phyloP scores from a whole-genome alignment of 352 stramenopile species.

The Pythium sukuiense region DNA sequence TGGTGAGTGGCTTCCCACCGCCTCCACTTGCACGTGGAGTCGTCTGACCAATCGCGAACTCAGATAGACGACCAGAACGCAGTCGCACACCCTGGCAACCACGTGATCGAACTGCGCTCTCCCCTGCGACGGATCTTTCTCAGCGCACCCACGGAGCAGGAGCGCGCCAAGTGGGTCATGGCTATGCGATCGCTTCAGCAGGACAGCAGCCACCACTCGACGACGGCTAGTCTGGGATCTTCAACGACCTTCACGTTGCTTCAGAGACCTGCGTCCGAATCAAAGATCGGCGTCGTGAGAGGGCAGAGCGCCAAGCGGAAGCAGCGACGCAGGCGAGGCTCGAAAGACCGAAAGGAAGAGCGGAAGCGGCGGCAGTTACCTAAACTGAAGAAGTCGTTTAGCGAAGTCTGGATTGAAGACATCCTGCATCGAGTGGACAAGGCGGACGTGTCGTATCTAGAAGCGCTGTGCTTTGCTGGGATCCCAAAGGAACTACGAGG shows the following conservation, averaged over 20 bases:
- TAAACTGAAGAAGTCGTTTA: slow-evolving; percentile 76
- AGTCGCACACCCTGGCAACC: slow-evolving; percentile 71
- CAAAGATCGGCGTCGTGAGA: slow-evolving; percentile 30
- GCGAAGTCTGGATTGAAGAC: slow-evolving; percentile 72
- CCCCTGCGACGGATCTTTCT: slow-evolving; percentile 53
- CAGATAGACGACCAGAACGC: slow-evolving; percentile 84
- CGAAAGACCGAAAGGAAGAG: slow-evolving; percentile 66
- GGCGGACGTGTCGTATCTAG: slow-evolving; percentile 33
- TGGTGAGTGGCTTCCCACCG: slow-evolving; percentile 39
- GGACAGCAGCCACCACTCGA: slow-evolving; percentile 26
- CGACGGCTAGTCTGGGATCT: slow-evolving; percentile 19
- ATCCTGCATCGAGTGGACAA: slow-evolving; percentile 38
- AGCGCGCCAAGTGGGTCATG: slow-evolving; percentile 62
- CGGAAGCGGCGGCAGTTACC: slow-evolving; percentile 56
- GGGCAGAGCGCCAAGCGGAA: slow-evolving; percentile 27
- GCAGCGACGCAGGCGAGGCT: slow-evolving; percentile 41
- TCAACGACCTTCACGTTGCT: slow-evolving; percentile 27
- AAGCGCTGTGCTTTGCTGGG: slow-evolving; percentile 75
- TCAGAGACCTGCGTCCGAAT: slow-evolving; percentile 43
- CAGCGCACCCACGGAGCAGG: slow-evolving; percentile 76
- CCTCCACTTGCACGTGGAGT: too few relatives aligned
- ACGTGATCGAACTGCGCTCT: slow-evolving; percentile 72
- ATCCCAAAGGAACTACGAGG: slow-evolving; percentile 84
- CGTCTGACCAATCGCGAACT: not conserved
- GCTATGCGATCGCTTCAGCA: slow-evolving; percentile 50